Base-by-base conservation (phyloP, 2,329 filamentous ascomycete species). In the Hypoxylon sp. region DNA sequence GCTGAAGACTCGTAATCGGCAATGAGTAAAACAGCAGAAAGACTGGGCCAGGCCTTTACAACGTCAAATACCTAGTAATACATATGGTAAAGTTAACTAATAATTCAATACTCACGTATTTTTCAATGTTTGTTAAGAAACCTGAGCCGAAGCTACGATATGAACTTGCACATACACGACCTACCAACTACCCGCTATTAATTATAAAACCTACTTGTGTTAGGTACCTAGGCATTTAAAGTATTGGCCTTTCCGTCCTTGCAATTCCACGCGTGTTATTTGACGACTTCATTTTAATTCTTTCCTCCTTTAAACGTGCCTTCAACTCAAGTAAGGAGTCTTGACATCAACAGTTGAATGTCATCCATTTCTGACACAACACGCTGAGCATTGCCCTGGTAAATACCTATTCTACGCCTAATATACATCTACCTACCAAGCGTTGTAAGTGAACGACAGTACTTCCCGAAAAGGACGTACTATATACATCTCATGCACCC, bases 401-500 rank as follows among this genome's bases (percentile, higher is more conserved):
- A 54, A 17, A 50, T 67, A 58, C 17, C 30, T 42, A 33, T 30
- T 61, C 22, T 22, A 49, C 50, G 35, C 48, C 7, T 44, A 44
- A 42, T 50, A 60, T 51, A 51, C 22, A 27, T 22, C 40, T 14
- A 58, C 27, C 33, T 53, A 37, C 57, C 50, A 50, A n/a, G 31
- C 3, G 33, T 49, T 48, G 20, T 49, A 62, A 58, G 31, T 64
- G 53, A 55, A 58, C 49, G 14, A 66, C 56, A 58, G 51, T 64
- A 56, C 22, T 61, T 62, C 49, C 58, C 49, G 50, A 68, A 65
- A 48, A 50, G 54, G 56, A 44, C 37, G 48, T 63, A 69, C 58
- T 60, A 56, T 59, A 58, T 66, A 69, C 67, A 69, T 61, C 48
- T 14, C 27, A 67, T 61, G 49, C 61, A 55, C 61, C 58, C 40